Evolutionary conservation across 305 asterid genomes (phyloP).

Genomic region (Ajuga reptans): DNA sequence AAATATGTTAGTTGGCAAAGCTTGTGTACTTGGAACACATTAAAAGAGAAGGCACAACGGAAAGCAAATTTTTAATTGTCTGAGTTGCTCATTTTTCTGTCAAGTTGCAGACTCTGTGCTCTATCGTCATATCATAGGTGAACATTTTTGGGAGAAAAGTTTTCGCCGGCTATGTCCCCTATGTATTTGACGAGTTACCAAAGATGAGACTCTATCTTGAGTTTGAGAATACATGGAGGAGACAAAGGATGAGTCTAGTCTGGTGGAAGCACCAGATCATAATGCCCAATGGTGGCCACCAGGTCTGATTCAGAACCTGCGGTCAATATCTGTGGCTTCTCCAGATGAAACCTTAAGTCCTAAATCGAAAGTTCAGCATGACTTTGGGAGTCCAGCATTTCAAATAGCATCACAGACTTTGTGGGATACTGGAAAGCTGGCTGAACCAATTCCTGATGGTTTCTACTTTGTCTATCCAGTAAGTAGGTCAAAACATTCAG

Average conservation of each 20-base stretch:
- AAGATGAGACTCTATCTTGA: conserved; percentile 41
- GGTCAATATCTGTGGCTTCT: conserved; percentile 45
- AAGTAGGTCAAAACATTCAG: conserved; percentile 25
- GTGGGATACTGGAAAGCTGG: conserved; percentile 78
- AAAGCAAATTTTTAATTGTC: background rate
- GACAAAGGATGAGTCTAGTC: conserved; percentile 37
- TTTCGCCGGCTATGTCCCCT: conserved; percentile 34
- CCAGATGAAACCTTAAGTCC: conserved; percentile 41
- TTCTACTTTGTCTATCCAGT: conserved; percentile 74
- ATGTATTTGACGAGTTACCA: conserved; percentile 34
- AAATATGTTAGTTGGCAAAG: background rate
- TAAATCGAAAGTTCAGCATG: conserved; percentile 39
- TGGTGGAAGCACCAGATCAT: conserved; percentile 40
- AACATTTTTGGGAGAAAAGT: conserved; percentile 24
- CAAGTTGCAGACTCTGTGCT: conserved; percentile 23
- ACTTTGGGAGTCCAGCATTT: conserved; percentile 37
- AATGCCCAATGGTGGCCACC: conserved; percentile 61
- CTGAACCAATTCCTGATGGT: conserved; percentile 80
- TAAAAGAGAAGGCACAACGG: background rate
- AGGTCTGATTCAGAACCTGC: conserved; percentile 51
- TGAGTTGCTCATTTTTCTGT: background rate
- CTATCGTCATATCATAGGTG: conserved; percentile 25
- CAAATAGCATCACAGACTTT: conserved; percentile 61
- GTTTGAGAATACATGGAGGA: conserved; percentile 59
- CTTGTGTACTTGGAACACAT: background rate